Base-by-base conservation (phyloP, 2,329 filamentous ascomycete species). In the Chaetomium globosum region DNA sequence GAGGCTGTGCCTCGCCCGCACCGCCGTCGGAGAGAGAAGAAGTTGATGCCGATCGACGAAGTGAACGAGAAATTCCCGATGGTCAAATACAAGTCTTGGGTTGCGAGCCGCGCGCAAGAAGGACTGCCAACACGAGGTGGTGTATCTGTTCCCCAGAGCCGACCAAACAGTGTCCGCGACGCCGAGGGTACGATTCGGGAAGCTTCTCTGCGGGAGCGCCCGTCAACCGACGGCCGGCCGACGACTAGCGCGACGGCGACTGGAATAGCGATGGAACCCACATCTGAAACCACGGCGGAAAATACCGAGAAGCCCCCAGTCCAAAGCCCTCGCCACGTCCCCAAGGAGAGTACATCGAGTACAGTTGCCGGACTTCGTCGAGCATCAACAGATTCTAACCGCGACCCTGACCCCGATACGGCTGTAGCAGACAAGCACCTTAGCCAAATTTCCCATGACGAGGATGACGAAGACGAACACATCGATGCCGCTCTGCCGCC, bases 31-130 rank as follows among this genome's bases (percentile, higher is more conserved):
- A 87, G 93, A 66, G 95, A 99, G 78, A 99, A 99, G 87, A 99
- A 97, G 77, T 79, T 99, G 71, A 98, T 99, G 95, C 91, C 91
- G 2, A 97, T 98, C 88, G 95, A 99, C 68, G 95, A 99, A 79
- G 95, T 99, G 68, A 98, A 99, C 75, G 93, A 96, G 71, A 92
- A 96, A 72, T 99, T 99, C 73, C 94, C 95, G 0, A 87, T 97
- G 80, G 89, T 88, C 72, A 98, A 98, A 78, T 99, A 99, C 85
- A 98, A 99, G 81, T 87, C 85, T 60, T 99, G 95, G 94, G 90
- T 95, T 65, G 89, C 91, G 7, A 87, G 87, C 63, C 89, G 94
- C 65, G 93, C 93, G 64, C 87, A 89, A 65, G 87, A 96, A 76
- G 95, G 94, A 8, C 80, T 98, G 55, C 89, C 94, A 3, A 90